These are phyloP conservation scores for Myxozyma udenii DNA, from an alignment of 805 yeast species.

Conservation along the genomic window DNA sequence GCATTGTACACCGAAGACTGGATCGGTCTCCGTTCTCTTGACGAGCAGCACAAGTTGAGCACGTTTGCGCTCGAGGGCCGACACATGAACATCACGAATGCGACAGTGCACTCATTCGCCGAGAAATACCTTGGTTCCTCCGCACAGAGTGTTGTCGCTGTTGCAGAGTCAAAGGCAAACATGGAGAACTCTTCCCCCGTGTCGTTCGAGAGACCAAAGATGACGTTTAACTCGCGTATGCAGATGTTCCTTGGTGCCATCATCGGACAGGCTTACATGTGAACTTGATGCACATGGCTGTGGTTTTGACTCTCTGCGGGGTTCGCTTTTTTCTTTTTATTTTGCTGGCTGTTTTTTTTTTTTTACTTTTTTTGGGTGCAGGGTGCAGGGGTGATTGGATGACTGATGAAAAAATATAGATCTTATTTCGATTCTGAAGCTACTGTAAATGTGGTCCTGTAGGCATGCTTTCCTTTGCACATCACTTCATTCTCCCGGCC, in stretches of 20 bases:
- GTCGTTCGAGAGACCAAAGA: conserved; percentile 1
- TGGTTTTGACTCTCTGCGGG: neutral
- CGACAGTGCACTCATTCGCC: conserved; percentile 47
- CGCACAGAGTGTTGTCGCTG: neutral
- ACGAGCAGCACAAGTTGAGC: conserved; percentile 45
- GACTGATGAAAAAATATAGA: neutral
- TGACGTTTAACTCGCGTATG: conserved; percentile 2
- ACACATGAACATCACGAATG: conserved; percentile 65
- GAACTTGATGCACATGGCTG: neutral
- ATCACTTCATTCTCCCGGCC: too few species aligned
- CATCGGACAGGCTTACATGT: conserved; percentile 14
- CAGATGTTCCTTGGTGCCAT: conserved; percentile 6
- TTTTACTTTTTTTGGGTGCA: neutral
- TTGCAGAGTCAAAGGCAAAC: neutral
- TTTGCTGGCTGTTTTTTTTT: neutral
- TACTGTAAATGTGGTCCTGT: too few species aligned
- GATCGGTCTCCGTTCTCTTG: conserved; percentile 56
- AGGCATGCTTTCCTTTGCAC: too few species aligned
- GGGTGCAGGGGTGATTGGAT: neutral
- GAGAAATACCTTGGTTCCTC: conserved; percentile 44
- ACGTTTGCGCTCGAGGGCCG: conserved; percentile 52
- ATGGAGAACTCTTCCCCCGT: conserved; percentile 4
- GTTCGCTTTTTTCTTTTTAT: neutral
- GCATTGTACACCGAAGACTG: conserved; percentile 51
- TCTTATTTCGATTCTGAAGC: too few species aligned